Base-by-base conservation (phyloP, 2,329 filamentous ascomycete species). In the Fusarium marasasianum region DNA sequence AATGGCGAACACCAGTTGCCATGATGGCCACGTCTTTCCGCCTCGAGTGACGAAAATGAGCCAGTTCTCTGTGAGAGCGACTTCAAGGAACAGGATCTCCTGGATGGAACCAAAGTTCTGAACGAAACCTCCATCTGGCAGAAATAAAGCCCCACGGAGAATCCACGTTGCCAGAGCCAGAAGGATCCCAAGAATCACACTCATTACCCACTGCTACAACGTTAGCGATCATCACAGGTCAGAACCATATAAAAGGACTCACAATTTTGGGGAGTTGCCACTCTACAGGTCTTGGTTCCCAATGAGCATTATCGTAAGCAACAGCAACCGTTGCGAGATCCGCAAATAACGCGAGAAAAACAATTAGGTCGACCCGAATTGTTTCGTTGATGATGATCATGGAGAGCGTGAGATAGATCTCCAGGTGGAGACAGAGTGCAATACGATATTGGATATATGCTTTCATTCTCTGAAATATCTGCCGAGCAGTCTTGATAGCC, bases 361-460 rank as follows among this genome's bases (percentile, higher is more conserved):
- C 26, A 7, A 73, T 53, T 0, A 73, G 22, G 1, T 73, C 71
- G 12, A 73, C 71, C 0, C 71, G 70, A 1, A 73, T 74, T 0
- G 71, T 73, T 13, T 73, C 71, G 44, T 74, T 73, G 40, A 73
- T 50, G n/a, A 73, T 74, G 29, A 73, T 22, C 60, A 73, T 74
- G 1, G 71, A 73, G 0, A 73, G 41, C 0, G 71, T 71, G 5
- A 73, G 48, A 41, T 72, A 73, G 1, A 74, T 73, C 0, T 73
- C 71, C 5, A 68, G 13, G 1, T 74, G 71, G 0, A 73, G 57
- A 12, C 66, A 73, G 0, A 73, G 41, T 2, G 71, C 71, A 2
- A 73, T 73, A 40, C 71, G 71, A 1, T 73, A 73, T 38, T 74
- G 72, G 2, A 74, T 75, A 2, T 74, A 74, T 1, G 68, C 72